Conservation (phyloP, 768 basidiomycete species). For the Psilocybe cyanescens region DNA sequence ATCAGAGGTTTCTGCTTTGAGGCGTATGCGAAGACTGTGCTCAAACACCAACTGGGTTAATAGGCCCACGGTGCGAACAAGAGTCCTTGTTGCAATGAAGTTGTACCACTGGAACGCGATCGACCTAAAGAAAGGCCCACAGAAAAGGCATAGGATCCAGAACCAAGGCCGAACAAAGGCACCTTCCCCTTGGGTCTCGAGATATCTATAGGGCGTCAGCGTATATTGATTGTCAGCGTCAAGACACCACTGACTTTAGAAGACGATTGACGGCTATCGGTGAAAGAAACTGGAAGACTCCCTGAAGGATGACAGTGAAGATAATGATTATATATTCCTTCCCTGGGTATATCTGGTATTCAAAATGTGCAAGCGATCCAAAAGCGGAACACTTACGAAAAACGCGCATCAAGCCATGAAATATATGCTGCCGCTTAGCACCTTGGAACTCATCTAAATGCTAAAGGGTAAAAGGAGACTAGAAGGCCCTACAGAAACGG, state of each 20-base stretch:
- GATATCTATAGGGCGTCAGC: slow-evolving; percentile 40
- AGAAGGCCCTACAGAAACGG: slow-evolving; percentile 11
- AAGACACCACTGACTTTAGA: background rate
- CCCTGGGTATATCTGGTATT: background rate
- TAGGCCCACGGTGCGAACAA: slow-evolving; percentile 42
- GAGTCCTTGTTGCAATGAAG: slow-evolving; percentile 49
- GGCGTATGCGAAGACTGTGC: slow-evolving; percentile 61
- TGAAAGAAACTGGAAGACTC: background rate
- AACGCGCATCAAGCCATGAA: slow-evolving; percentile 34
- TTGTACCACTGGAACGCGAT: slow-evolving; percentile 62
- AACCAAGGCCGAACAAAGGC: slow-evolving; percentile 65
- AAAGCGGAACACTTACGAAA: slow-evolving; percentile 24
- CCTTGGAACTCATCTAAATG: slow-evolving; percentile 13
- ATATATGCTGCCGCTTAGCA: slow-evolving; percentile 9
- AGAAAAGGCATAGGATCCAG: slow-evolving; percentile 46
- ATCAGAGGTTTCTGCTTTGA: slow-evolving; percentile 45
- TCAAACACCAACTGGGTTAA: slow-evolving; percentile 46
- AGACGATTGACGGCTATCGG: slow-evolving; percentile 13
- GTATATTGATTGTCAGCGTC: background rate
- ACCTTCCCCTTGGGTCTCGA: slow-evolving; percentile 54
- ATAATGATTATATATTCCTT: slow-evolving; percentile 25
- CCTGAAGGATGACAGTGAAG: background rate
- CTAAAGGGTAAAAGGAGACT: background rate
- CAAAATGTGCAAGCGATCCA: too few relatives aligned
- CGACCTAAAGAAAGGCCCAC: slow-evolving; percentile 39